Percentiles rank a stretch among this genome's conserved stretches.
Evolutionary conservation across 805 yeast genomes (phyloP).

Genomic region (Tetrapisispora namnaoensis): DNA sequence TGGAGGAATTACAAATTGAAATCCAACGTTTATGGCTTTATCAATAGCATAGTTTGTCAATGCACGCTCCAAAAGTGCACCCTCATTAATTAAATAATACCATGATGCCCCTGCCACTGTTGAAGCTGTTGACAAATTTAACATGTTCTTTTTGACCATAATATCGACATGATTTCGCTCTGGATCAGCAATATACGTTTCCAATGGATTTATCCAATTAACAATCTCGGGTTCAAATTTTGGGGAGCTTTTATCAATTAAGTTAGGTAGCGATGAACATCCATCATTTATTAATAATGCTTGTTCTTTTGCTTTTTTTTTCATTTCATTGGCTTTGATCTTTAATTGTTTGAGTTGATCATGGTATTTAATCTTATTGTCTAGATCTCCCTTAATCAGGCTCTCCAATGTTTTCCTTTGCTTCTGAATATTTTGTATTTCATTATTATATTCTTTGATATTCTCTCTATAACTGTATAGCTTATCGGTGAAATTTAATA

Average conservation of each 20-base stretch:
- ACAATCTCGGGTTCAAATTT: conserved; percentile 36
- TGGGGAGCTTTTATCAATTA: conserved; percentile 41
- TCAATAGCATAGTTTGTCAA: conserved; percentile 67
- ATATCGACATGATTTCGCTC: conserved; percentile 56
- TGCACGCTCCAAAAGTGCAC: conserved; percentile 85
- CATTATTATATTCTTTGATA: conserved; percentile 12
- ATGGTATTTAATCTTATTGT: conserved; percentile 7
- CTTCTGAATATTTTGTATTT: conserved; percentile 23
- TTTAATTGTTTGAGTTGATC: conserved; percentile 19
- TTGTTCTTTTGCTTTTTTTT: conserved; percentile 23
- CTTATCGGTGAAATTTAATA: conserved; percentile 18
- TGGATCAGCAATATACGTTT: conserved; percentile 19
- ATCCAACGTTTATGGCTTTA: conserved; percentile 66
- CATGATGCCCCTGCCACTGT: conserved; percentile 71
- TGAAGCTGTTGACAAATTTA: conserved; percentile 67
- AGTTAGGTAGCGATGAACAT: conserved; percentile 54
- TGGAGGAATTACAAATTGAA: conserved; percentile 70
- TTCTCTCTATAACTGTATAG: conserved; percentile 23
- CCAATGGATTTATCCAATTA: conserved; percentile 40
- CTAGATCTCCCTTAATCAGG: conserved; percentile 18
- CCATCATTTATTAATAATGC: conserved; percentile 24
- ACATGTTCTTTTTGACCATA: conserved; percentile 53
- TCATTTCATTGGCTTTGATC: conserved; percentile 9
- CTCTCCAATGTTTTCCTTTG: conserved; percentile 24
- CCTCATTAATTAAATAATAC: conserved; percentile 77